Base-by-base conservation (phyloP, 2,329 filamentous ascomycete species). In the Colletotrichum horii region DNA sequence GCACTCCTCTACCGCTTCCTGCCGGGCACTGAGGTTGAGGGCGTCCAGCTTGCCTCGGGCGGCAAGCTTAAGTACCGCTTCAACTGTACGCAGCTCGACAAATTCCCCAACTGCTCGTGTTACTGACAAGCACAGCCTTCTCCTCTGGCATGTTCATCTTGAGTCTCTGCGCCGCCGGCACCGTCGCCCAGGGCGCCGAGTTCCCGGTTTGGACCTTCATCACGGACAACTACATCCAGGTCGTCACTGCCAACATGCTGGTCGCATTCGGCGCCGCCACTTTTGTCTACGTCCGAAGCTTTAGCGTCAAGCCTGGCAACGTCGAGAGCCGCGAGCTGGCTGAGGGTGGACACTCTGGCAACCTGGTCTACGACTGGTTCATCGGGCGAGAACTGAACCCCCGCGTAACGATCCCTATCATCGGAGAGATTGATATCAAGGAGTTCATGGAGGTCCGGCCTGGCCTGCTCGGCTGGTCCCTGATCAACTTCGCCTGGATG, bases 311-410 rank as follows among this genome's bases (percentile, higher is more conserved):
- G 83, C 85, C 92, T n/a, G 92, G 91, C 58, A 95, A 97, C 83
- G 87, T 90, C 15, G 89, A 93, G 64, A 87, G 91, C 77, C 94
- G 96, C 55, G 93, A 97, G 83, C 90, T 98, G 9, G 96, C 96
- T 0, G 91, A 92, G 2, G 96, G 96, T 58, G 96, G 96, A 19
- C 91, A 94, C 81, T 93, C 92, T 2, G 96, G 96, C 74, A 98
- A 98, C 84, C 87, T 95, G 77, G 85, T 98, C 48, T 98, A 98
- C 84, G 96, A 98, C 85, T 98, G 95, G 92, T 98, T 77, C 86
- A 98, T 98, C 78, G 96, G 96, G 24, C 94, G 96, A 32, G 96
- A 98, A 84, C 92, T 98, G 76, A 98, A 98, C 85, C 96, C 96
- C 4, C 95, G 96, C 65, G 85, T 97, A 75, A 91, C 89, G 0